These are phyloP conservation scores for Sphenostylis stenocarpa DNA, from an alignment of 306 rosid species.

Conservation along the genomic window DNA sequence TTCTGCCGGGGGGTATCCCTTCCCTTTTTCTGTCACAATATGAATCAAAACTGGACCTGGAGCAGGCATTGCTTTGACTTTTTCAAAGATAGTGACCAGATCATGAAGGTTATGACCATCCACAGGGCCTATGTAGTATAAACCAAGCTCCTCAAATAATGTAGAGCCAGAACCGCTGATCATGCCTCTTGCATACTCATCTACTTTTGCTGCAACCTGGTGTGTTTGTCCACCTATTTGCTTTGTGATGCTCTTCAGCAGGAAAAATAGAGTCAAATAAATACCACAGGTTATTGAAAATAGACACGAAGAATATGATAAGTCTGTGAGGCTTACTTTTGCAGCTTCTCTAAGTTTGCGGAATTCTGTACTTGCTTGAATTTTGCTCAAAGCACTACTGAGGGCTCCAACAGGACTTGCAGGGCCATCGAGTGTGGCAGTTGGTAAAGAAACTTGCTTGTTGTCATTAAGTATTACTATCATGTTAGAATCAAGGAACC, in stretches of 20 bases:
- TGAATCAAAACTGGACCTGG: constrained; percentile 92
- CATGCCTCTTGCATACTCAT: constrained; percentile 74
- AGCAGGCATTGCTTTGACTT: constrained; percentile 62
- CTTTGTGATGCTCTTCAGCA: constrained; percentile 54
- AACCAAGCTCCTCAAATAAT: constrained; percentile 77
- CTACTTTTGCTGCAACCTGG: constrained; percentile 78
- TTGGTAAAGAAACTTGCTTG: constrained; percentile 94
- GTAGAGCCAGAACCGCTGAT: constrained; percentile 64
- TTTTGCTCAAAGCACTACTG: constrained; percentile 67
- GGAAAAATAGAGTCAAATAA: constrained; percentile 15
- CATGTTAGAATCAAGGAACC: constrained; percentile 76
- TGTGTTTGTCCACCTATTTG: constrained; percentile 67
- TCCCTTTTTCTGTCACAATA: constrained; percentile 86
- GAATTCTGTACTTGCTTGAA: constrained; percentile 81
- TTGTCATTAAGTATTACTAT: constrained; percentile 88
- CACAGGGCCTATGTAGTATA: constrained; percentile 81
- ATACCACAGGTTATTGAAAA: background rate
- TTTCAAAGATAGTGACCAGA: constrained; percentile 1
- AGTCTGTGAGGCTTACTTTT: constrained; percentile 52
- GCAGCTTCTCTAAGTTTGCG: constrained; percentile 85
- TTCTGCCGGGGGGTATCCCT: constrained; percentile 93
- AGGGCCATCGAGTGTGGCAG: constrained; percentile 95
- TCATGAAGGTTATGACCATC: background rate
- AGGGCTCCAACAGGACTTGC: constrained; percentile 93
- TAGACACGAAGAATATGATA: background rate